Base-by-base conservation (phyloP, 345 rosid genomes). In the Eutrema heterophyllum region DNA sequence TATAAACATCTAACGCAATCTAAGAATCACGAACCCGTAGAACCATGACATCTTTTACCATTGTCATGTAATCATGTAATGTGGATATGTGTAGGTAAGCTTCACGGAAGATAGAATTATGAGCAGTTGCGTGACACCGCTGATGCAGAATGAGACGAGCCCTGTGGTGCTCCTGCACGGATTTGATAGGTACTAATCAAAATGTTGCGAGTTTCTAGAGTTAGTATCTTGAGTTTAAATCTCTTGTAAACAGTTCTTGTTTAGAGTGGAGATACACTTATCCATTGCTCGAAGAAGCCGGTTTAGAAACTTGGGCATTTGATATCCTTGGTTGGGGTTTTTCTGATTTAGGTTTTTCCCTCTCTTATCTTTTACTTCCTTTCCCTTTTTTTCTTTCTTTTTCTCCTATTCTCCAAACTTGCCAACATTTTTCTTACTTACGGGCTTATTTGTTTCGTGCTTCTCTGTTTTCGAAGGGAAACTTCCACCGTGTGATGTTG, bases 241-340 rank as follows among this genome's bases (percentile, higher is more conserved):
- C 43, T 81, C 61, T 75, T 76, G 76, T 80, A 64, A 65, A 70
- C 82, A 94, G 97, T 82, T 91, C 97, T 54, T 94, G 97, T 83
- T 85, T 95, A 81, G 99, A 95, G 86, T 95, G 97, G 99, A 86
- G 97, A 81, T 88, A 85, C 81, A 79, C 88, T 3, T 84, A 75
- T 49, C 97, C 96, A 2, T 74, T 88, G 81, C 99, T 95, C 2
- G 97, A 92, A 82, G 99, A 92, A 54, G 90, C 96, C 26, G 93
- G 92, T 66, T 71, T 90, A 33, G 97, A 91, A 83, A 73, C 97
- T 44, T 95, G 99, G 97, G 97, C 93, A 57, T 62, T 91, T 46
- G 97, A 95, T 76, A 82, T 92, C 77, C 97, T 95, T 73, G 97
- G 96, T 59, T 95, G 97, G 97, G 99, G 99, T 33, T 95, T 89